Base-by-base conservation (phyloP, 208 protist species). In the Blastocrithidia nonstop region DNA sequence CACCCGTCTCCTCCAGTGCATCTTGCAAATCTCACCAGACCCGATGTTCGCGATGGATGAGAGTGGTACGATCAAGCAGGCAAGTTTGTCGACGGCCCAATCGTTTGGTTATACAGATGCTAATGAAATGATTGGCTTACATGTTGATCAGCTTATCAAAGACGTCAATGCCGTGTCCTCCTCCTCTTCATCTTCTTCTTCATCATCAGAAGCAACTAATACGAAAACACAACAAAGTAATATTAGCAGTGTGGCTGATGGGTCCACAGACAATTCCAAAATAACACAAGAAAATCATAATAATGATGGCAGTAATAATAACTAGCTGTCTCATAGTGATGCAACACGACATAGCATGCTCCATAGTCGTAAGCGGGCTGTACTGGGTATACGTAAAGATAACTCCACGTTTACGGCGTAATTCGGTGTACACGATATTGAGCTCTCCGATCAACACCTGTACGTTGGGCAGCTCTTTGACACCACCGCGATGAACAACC, bases 381-480 rank as follows among this genome's bases (percentile, higher is more conserved):
- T 35, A n/a, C 11, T n/a, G 29, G 29, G 29, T n/a, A 11, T 11
- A 15, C 29, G 29, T 35, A n/a, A 11, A 11, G 29, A 35, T 35
- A n/a, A n/a, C 29, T 15, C 11, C 29, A 35, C 29, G 11, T 35
- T 35, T 35, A n/a, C 29, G 11, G 29, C 29, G 11, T 11, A 35
- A n/a, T 35, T 35, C 11, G n/a, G 11, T 15, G 11, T 35, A n/a
- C 29, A n/a, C 11, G 11, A n/a, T 35, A n/a, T 35, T 35, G 29
- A 15, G 29, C 29, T 35, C 11, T n/a, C n/a, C 29, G 11, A 35
- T n/a, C 29, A 35, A 35, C 29, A n/a, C 11, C 29, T 36, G 27
- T 65, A 40, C 36, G 41, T 65, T 26, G 57, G 35, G 5, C 63
- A 40, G 20, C 22, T 68, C 25, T 4, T 19, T 6, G 50, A 68